Evolutionary conservation across 306 rosid genomes (phyloP).

Genomic region (Hippophae gyantsensis): DNA sequence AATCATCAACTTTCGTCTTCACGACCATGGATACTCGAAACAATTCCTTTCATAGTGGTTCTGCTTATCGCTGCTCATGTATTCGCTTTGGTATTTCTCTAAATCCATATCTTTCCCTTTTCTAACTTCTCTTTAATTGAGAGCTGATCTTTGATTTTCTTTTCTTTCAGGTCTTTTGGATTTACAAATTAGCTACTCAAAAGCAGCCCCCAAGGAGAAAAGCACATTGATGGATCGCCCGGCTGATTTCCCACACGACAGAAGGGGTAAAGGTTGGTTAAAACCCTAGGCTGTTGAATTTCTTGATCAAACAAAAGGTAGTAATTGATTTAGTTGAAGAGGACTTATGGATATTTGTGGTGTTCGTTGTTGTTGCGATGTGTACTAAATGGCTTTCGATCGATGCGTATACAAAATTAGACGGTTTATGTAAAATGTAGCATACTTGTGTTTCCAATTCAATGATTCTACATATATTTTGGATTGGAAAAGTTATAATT

Average conservation of each 20-base stretch:
- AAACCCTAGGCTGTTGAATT: constrained; percentile 36
- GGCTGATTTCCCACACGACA: constrained; percentile 3
- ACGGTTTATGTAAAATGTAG: constrained; percentile 1
- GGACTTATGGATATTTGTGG: constrained; percentile 1
- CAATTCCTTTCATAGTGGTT: constrained; percentile 45
- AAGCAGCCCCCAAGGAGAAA: constrained; percentile 66
- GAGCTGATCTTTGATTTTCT: constrained; percentile 9
- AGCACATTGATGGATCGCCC: constrained; percentile 39
- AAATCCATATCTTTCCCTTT: not conserved
- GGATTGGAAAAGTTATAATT: not conserved
- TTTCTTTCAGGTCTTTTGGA: constrained; percentile 60
- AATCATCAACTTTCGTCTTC: constrained; percentile 30
- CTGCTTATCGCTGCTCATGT: constrained; percentile 71
- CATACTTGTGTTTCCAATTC: not conserved
- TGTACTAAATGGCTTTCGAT: constrained; percentile 1
- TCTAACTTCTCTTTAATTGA: not conserved
- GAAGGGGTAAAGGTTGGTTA: constrained; percentile 23
- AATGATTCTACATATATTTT: not conserved
- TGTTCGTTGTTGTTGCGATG: not conserved
- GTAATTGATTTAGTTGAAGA: constrained; percentile 1
- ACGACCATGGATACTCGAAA: constrained; percentile 64
- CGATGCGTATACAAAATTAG: constrained; percentile 3
- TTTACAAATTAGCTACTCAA: constrained; percentile 78
- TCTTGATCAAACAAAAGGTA: not conserved
- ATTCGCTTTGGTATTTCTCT: constrained; percentile 58